Evolutionary conservation across 2,329 filamentous ascomycete species (phyloP), one percentile per base, ranked within the genome.

Genomic region (Blumeriella jaapii): DNA sequence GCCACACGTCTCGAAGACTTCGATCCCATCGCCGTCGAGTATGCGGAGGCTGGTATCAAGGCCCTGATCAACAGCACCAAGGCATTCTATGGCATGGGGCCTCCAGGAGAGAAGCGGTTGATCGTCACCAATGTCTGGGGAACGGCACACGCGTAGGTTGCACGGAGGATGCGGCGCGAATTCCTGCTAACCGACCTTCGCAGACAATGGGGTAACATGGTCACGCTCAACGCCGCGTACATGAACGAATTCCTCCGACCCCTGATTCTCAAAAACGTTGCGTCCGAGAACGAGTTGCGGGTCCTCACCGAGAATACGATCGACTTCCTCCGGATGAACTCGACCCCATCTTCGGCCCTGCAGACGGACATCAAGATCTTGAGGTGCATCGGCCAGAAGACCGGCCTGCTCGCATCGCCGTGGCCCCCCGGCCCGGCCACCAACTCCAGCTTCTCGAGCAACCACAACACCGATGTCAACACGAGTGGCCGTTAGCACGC

Each of bases 51-150:
- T 43, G 47, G 55, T 28, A 48, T 58, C 40, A 64, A 74, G 27
- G 82, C 85, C 5, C 74, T 93, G 1, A 75, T 94, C 34, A 68
- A 81, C 53, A 95, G 89, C 56, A 96, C 89, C 0, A 71, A 75
- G 36, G 84, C 86, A 1, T 93, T 96, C 54, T 73, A 82, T 55
- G 67, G 67, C 9, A 68, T 80, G 44, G 47, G 50, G 14, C 36
- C 47, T 32, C 42, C 42, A 6, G 65, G 67, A 2, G 66, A 82
- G 16, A 64, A 71, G 11, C 59, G 85, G 18, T 74, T 82, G 6
- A 79, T 95, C 33, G 78, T 96, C 36, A 96, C 89, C n/a, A 96
- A 95, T 51, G 78, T 94, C 15, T 93, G 94, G 59, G 87, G 89
- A 34, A 96, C 89, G 12, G 82, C 86, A 43, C 89, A 95, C 67